A percentile compares a stretch with the other conserved stretches of the same genome.
These are phyloP conservation scores for Castanea mollissima DNA, from an alignment of 306 rosid genomes.

Conservation along the genomic window DNA sequence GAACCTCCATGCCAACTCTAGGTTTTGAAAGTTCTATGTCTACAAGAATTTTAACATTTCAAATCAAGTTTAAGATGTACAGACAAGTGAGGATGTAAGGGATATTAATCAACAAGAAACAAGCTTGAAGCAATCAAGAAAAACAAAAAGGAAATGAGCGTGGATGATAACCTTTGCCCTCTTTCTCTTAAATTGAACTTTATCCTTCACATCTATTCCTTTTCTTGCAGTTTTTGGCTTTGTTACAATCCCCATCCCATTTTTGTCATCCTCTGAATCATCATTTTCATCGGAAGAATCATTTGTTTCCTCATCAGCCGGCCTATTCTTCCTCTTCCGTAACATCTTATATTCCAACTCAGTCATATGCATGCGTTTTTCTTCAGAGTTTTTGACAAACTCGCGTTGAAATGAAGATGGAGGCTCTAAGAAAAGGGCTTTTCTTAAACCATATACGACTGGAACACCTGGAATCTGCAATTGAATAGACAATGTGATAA, in stretches of 20 bases:
- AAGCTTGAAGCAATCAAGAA: neutral
- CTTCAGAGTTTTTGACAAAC: constrained; percentile 59
- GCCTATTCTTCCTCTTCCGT: constrained; percentile 21
- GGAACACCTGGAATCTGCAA: constrained; percentile 85
- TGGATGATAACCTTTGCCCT: constrained; percentile 61
- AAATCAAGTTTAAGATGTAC: neutral
- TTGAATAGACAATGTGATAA: neutral
- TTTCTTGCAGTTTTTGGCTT: constrained; percentile 23
- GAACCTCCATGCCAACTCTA: neutral
- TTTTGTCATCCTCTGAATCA: constrained; percentile 37
- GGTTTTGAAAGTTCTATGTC: neutral
- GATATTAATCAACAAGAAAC: neutral
- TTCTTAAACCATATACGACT: constrained; percentile 62
- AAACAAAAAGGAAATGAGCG: neutral
- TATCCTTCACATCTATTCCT: constrained; percentile 46
- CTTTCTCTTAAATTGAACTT: constrained; percentile 74
- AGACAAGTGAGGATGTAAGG: neutral
- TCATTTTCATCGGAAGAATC: constrained; percentile 28
- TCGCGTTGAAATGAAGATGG: constrained; percentile 58
- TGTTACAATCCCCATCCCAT: constrained; percentile 23
- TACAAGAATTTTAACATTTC: neutral
- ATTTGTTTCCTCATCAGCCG: constrained; percentile 26
- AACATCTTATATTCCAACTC: constrained; percentile 41
- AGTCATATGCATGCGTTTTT: constrained; percentile 57
- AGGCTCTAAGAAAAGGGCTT: constrained; percentile 65